phyloP scores from a whole-genome alignment of 495 filamentous ascomycete species.

The Tuber melanosporum region DNA sequence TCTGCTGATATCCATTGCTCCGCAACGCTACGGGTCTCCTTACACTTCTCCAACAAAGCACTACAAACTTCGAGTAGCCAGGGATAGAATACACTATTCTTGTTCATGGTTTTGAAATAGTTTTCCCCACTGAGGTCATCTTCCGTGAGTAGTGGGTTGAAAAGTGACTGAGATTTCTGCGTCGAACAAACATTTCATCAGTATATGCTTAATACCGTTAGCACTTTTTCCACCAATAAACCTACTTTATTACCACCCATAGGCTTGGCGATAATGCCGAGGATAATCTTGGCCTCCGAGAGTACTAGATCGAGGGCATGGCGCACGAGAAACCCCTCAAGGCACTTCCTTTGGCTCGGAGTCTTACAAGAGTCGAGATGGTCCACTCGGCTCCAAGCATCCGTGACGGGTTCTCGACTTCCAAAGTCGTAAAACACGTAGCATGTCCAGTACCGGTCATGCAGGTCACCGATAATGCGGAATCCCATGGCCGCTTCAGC shows the following conservation, averaged over 20 bases:
- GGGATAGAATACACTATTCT: slow-evolving; percentile 1
- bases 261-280: neutral
- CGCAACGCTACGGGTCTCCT: neutral
- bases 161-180: too few species aligned
- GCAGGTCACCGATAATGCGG: slow-evolving; percentile 6
- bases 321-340: neutral
- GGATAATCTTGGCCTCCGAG: neutral
- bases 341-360: neutral
- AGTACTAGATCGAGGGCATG: neutral
- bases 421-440: slow-evolving; percentile 2
- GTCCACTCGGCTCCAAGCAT: neutral
- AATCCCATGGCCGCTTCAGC: neutral
- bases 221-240: too few species aligned
- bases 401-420: neutral
- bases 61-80: neutral
- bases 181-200: too few species aligned
- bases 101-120: slow-evolving; percentile 8
- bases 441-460: slow-evolving; percentile 6
- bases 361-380: neutral
- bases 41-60: neutral
- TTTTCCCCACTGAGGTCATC: slow-evolving; percentile 6
- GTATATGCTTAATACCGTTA: too few species aligned
- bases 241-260: neutral
- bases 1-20: neutral
- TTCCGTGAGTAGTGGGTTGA: neutral